These are phyloP conservation scores for Bremia lactucae DNA, from an alignment of 352 stramenopile genomes.

Conservation along the genomic window DNA sequence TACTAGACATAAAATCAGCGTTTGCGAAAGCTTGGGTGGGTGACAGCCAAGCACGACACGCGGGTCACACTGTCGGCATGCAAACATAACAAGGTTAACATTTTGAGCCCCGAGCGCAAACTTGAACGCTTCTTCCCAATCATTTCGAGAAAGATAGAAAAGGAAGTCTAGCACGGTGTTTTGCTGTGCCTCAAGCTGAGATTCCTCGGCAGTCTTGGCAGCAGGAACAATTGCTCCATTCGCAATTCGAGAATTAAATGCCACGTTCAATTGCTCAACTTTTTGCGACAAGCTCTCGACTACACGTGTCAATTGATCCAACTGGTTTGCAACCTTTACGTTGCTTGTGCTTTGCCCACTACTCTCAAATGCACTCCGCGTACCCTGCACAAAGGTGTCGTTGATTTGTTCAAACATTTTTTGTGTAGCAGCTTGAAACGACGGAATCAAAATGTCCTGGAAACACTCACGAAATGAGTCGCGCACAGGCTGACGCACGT, in stretches of 20 bases:
- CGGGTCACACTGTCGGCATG: constrained; percentile 61
- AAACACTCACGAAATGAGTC: constrained; percentile 82
- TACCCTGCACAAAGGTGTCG: constrained; percentile 68
- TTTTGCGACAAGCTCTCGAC: constrained; percentile 54
- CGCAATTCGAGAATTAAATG: constrained; percentile 18
- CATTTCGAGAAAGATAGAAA: constrained; percentile 36
- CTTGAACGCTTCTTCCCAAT: constrained; percentile 80
- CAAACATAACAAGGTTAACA: constrained; percentile 56
- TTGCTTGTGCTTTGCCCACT: constrained; percentile 47
- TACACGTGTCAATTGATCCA: constrained; percentile 52
- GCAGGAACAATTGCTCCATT: constrained; percentile 9
- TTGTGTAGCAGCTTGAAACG: constrained; percentile 77
- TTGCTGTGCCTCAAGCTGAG: constrained; percentile 56
- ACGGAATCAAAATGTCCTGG: constrained; percentile 79
- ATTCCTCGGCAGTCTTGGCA: constrained; percentile 30
- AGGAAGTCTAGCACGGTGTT: constrained; percentile 28
- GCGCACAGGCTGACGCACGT: constrained; percentile 66
- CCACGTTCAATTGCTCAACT: constrained; percentile 37
- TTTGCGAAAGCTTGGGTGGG: constrained; percentile 70
- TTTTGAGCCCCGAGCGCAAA: constrained; percentile 67
- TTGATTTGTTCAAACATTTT: constrained; percentile 88
- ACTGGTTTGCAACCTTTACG: constrained; percentile 42
- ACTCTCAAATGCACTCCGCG: constrained; percentile 45
- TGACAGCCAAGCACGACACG: constrained; percentile 48
- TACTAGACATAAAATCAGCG: constrained; percentile 77